A percentile compares a stretch with the other conserved stretches of the same genome.
phyloP scores from a whole-genome alignment of 331 rosid genomes.

The Acacia pycnantha region DNA sequence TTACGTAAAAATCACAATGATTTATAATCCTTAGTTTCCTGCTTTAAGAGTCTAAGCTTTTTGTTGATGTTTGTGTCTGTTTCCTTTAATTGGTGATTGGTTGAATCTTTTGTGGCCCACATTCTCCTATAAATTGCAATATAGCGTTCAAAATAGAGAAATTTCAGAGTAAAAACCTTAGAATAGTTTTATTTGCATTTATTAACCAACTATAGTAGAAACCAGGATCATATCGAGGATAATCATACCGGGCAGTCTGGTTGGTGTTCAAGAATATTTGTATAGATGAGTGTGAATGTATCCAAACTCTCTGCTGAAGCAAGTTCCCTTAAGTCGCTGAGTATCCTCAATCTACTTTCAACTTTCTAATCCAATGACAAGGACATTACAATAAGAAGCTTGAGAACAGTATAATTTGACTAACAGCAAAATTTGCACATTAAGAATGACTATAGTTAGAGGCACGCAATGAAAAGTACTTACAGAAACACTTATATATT shows the following conservation, averaged over 20 bases:
- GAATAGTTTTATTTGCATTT: constrained; percentile 1
- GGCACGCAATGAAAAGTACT: constrained; percentile 37
- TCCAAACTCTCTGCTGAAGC: constrained; percentile 99
- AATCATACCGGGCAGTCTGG: constrained; percentile 96
- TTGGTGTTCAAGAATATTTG: constrained; percentile 93
- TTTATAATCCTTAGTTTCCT: neutral
- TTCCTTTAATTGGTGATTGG: neutral
- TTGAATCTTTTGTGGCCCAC: neutral
- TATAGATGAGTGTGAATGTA: constrained; percentile 78
- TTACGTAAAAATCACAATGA: neutral
- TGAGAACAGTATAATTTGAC: constrained; percentile 9
- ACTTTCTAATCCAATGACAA: constrained; percentile 65
- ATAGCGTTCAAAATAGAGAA: neutral
- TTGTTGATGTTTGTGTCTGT: neutral
- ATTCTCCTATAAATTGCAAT: neutral
- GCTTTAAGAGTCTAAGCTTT: neutral
- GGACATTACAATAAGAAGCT: constrained; percentile 30
- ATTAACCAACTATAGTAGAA: neutral
- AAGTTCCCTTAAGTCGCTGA: constrained; percentile 88
- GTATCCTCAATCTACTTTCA: constrained; percentile 73
- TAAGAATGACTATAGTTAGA: constrained; percentile 8
- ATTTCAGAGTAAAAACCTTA: neutral
- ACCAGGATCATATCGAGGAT: constrained; percentile 15
- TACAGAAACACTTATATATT: constrained; percentile 83
- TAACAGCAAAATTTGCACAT: neutral